Percentiles rank a stretch among this genome's conserved stretches.
These are phyloP conservation scores for Rhizophagus prolifer DNA, from an alignment of 192 early-diverging fungal genomes.

Conservation along the genomic window DNA sequence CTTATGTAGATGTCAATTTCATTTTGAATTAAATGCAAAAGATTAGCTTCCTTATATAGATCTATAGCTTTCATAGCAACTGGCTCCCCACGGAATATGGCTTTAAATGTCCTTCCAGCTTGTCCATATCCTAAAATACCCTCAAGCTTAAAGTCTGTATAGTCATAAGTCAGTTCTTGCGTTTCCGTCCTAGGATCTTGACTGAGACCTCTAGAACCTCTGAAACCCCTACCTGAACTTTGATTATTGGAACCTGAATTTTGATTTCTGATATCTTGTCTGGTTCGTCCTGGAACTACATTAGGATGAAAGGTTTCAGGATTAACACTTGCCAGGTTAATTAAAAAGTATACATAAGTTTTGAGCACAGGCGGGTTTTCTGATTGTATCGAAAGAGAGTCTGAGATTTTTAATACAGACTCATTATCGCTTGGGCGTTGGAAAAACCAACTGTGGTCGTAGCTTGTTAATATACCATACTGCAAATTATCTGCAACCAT, in stretches of 20 bases:
- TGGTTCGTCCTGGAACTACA: conserved; percentile 12
- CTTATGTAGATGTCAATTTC: conserved; percentile 11
- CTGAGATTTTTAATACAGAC: conserved; percentile 18
- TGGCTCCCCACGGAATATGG: too few relatives aligned
- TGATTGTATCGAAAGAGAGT: conserved; percentile 7
- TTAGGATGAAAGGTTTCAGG: conserved; percentile 22
- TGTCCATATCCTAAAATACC: too few relatives aligned
- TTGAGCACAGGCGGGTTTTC: conserved; percentile 18
- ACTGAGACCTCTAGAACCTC: too few relatives aligned
- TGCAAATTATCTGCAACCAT: conserved; percentile 19
- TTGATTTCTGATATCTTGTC: too few relatives aligned
- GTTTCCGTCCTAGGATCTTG: conserved; percentile 12
- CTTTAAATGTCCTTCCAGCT: too few relatives aligned
- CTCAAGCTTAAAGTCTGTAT: neutral
- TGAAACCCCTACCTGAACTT: neutral
- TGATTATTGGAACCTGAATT: too few relatives aligned
- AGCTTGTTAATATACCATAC: conserved; percentile 18
- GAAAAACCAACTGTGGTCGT: conserved; percentile 14
- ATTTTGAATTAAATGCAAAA: neutral
- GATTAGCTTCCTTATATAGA: too few relatives aligned
- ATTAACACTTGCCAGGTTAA: conserved; percentile 4
- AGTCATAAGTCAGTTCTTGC: conserved; percentile 26
- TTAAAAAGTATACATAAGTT: conserved; percentile 27
- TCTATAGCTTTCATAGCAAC: too few relatives aligned
- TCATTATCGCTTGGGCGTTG: conserved; percentile 13